A percentile compares a stretch with the other conserved stretches of the same genome.
Evolutionary conservation across 495 filamentous ascomycete genomes (phyloP).

Genomic region (Penicillium goetzii): DNA sequence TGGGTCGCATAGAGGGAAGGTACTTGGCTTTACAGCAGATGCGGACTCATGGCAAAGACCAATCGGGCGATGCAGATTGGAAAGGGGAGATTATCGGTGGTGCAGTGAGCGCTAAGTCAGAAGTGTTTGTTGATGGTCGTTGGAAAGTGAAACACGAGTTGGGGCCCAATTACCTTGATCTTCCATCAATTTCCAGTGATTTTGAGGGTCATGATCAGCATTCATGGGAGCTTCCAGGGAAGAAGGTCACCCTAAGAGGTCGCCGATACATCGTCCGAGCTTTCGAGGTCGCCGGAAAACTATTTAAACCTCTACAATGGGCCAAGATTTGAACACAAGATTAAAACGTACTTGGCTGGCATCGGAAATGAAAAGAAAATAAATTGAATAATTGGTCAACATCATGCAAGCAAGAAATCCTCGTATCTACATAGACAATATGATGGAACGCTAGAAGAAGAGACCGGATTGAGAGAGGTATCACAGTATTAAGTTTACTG

Average conservation of each 20-base stretch:
- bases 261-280: neutral
- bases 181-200: neutral
- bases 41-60: neutral
- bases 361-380: neutral
- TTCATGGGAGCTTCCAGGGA: neutral
- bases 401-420: neutral
- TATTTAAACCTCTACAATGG: neutral
- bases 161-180: neutral
- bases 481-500: conserved; percentile 30
- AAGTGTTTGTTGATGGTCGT: neutral
- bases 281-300: neutral
- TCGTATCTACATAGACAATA: conserved; percentile 13
- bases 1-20: neutral
- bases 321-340: neutral
- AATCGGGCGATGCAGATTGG: neutral
- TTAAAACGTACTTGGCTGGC: neutral
- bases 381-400: neutral
- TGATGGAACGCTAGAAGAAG: neutral
- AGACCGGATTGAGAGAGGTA: conserved; percentile 13
- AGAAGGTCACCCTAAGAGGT: neutral
- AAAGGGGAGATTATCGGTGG: neutral
- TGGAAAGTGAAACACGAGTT: neutral
- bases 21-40: neutral
- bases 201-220: neutral
- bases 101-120: neutral